A percentile compares a stretch with the other conserved stretches of the same genome.
Evolutionary conservation across 257 asterid genomes (phyloP).

Genomic region (Mitragyna speciosa): DNA sequence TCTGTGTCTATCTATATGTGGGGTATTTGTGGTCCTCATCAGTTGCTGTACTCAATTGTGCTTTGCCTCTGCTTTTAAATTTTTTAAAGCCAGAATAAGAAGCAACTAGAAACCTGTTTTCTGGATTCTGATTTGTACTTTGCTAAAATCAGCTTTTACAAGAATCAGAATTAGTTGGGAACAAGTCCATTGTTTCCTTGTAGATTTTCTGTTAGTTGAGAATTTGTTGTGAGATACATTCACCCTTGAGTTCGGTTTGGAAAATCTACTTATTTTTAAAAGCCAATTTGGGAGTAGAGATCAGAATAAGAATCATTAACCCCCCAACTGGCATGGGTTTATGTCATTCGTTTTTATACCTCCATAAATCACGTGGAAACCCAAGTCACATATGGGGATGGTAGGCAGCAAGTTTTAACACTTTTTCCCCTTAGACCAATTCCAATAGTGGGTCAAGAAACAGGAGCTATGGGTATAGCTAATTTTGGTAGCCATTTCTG

Average conservation of each 20-base stretch:
- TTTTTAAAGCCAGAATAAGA: too few relatives aligned
- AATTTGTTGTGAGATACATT: not conserved
- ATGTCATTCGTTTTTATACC: not conserved
- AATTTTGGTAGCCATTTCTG: not conserved
- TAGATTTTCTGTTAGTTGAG: not conserved
- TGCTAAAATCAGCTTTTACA: too few relatives aligned
- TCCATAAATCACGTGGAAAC: not conserved
- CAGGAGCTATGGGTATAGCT: not conserved
- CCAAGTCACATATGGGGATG: not conserved
- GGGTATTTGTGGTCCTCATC: not conserved
- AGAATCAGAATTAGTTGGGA: too few relatives aligned
- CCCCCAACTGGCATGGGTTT: not conserved
- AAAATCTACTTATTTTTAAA: not conserved
- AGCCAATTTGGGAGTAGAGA: not conserved
- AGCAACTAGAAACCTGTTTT: too few relatives aligned
- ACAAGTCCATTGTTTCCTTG: not conserved
- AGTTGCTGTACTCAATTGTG: not conserved
- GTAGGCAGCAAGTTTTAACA: not conserved
- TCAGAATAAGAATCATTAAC: not conserved
- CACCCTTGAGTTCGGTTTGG: not conserved
- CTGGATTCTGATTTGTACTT: too few relatives aligned
- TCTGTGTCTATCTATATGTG: not conserved
- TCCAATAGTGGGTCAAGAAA: not conserved
- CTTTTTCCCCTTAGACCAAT: not conserved
- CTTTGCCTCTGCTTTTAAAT: too few relatives aligned